Evolutionary conservation across 176 grass and related monocot genomes (phyloP), one percentile per base, ranked within the genome.

Genomic region (Musa beccarii): DNA sequence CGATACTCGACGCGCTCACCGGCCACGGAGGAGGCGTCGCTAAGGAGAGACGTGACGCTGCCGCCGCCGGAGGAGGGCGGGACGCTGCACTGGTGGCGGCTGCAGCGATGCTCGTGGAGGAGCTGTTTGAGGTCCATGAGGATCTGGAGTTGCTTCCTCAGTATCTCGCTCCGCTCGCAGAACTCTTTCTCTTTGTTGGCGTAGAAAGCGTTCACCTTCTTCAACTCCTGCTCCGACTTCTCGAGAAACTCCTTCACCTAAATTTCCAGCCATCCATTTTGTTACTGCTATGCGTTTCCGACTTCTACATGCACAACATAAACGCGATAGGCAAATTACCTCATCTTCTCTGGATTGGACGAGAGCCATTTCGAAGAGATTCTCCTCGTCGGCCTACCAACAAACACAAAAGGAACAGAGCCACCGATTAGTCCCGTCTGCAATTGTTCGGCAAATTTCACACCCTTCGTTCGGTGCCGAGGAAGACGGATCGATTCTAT

Each of bases 241-340:
- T 86, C 79, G 52, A 82, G 16, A 50, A 82, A 86, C 61, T 59
- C 75, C 53, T 63, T 79, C 69, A 82, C 75, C 84, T 86, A 53
- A 43, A 54, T 57, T 56, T 49, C 22, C 15, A 26, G 11, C 15
- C 52, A 11, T 56, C 19, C 7, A 10, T 53, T 15, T 19, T 55
- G 21, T 15, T 61, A 34, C 28, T 68, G 23, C 1, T 79, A 59
- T 68, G 16, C 34, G 28, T 57, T 73, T 13, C 49, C 25, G 51
- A 71, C 69, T 74, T 28, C 10, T 10, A 23, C 71, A n/a, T 49
- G 17, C 17, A 19, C 11, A 11, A 74, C 29, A 51, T 0, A 43
- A 52, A 74, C 0, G 11, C 9, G 19, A 79, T n/a, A 10, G 19
- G 10, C 11, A 12, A 10, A 12, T 63, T 72, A 81, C 83, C 78